Evolutionary conservation across 352 stramenopile genomes (phyloP), one percentile per base, ranked within the genome.

Genomic region (Plasmopara halstedii): DNA sequence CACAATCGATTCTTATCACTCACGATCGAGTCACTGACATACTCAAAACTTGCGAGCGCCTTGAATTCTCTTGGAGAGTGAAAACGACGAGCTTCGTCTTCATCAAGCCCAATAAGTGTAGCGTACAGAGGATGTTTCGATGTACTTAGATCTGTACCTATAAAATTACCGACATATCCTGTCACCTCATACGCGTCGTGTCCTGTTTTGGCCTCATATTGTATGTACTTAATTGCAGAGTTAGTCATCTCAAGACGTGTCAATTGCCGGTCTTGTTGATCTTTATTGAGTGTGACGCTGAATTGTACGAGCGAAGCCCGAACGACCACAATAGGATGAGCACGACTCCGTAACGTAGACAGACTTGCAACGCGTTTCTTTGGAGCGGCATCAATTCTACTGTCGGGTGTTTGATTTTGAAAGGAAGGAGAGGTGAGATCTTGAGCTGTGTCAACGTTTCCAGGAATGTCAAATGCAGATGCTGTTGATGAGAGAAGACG

Each of bases 201-300:
- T 10, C 33, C 45, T 25, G 25, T 47, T 13, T 62, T 42, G 2
- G 40, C 38, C 6, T 41, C 45, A 23, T 73, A 58, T 22, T 38
- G 66, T 14, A 58, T 55, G 36, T 68, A 82, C 8, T 82, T 64
- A 13, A 88, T 25, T 4, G 58, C 63, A 1, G 74, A 61, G 46
- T 88, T 62, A 22, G 67, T 73, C 41, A 88, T 69, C 6, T 76
- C 60, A 2, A 90, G 37, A 20, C 69, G 62, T 21, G 85, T 67
- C 3, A 92, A 55, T 33, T 83, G 77, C 17, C 81, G 78, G 33
- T 84, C 55, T 1, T 77, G 34, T 36, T 86, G 58, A 21, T 92
- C 78, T 53, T 92, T 92, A 51, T 92, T 92, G 42, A 92, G 85
- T 11, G 81, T 85, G 27, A 92, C 57, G 40, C 70, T 83, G 34